Percentiles rank a stretch among this genome's conserved stretches.
Evolutionary conservation across 805 yeast genomes (phyloP).

Genomic region (Wickerhamiella allomyrinae): DNA sequence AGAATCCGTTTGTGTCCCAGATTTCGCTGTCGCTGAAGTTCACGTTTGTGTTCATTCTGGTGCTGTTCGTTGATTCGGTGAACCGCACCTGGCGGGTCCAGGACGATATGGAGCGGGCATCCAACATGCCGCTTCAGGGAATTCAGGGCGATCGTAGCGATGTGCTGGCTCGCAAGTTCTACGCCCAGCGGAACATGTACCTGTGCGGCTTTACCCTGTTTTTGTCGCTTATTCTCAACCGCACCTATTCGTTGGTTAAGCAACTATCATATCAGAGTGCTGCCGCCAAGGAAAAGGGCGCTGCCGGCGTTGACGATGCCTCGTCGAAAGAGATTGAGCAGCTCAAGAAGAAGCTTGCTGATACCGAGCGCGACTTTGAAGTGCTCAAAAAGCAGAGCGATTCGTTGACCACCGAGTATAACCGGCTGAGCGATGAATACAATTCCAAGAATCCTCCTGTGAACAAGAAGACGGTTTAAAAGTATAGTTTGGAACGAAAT

Average conservation of each 20-base stretch:
- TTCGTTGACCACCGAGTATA: constrained; percentile 51
- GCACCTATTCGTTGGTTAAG: constrained; percentile 70
- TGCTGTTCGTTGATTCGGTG: constrained; percentile 77
- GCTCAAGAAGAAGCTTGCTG: constrained; percentile 38
- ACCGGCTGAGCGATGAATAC: constrained; percentile 29
- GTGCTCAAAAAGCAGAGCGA: constrained; percentile 61
- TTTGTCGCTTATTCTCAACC: constrained; percentile 65
- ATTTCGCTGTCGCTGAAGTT: constrained; percentile 70
- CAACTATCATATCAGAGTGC: constrained; percentile 32
- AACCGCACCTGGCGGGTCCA: constrained; percentile 63
- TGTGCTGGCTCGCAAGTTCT: constrained; percentile 78
- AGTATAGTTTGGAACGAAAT: background rate
- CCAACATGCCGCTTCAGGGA: constrained; percentile 19
- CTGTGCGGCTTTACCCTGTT: constrained; percentile 91
- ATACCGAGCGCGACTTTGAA: constrained; percentile 50
- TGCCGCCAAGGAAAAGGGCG: constrained; percentile 39
- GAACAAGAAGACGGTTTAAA: constrained; percentile 22
- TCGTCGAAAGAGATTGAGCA: constrained; percentile 30
- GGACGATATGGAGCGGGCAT: constrained; percentile 34
- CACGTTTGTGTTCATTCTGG: constrained; percentile 64
- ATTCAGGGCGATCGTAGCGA: constrained; percentile 52
- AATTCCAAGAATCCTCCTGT: constrained; percentile 12
- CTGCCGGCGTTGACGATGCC: constrained; percentile 28
- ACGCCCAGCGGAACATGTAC: constrained; percentile 93
- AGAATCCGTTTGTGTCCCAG: constrained; percentile 57